phyloP scores from a whole-genome alignment of 2,329 filamentous ascomycete genomes.

The Teratosphaeria epicoccoides region DNA sequence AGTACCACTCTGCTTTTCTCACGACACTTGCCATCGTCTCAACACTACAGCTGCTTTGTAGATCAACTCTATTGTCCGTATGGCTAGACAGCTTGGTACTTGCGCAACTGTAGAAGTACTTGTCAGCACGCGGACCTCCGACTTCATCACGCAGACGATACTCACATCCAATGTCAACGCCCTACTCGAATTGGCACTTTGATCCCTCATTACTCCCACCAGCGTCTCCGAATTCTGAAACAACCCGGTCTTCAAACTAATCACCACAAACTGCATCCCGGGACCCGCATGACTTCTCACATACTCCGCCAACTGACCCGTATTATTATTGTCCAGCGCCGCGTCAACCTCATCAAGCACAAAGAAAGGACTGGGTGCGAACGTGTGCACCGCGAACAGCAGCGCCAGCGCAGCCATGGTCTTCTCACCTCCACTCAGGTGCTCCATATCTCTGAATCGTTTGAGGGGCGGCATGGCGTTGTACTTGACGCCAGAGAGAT shows the following conservation, averaged over 20 bases:
- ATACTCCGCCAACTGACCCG: constrained; percentile 91
- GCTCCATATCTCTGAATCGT: constrained; percentile 98
- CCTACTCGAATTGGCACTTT: constrained; percentile 83
- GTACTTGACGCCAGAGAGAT: constrained; percentile 92
- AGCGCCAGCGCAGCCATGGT: constrained; percentile 97
- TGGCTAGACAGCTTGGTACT: constrained; percentile 21
- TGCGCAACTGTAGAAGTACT: constrained; percentile 19
- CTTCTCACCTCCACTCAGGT: constrained; percentile 93
- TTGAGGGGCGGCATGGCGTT: constrained; percentile 98
- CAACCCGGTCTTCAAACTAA: constrained; percentile 85
- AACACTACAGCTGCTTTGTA: too few species aligned
- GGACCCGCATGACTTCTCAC: constrained; percentile 88
- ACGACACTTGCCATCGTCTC: too few species aligned
- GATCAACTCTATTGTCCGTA: too few species aligned
- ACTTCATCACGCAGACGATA: constrained; percentile 11
- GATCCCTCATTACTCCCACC: constrained; percentile 91
- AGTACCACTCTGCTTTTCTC: too few species aligned
- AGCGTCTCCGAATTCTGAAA: constrained; percentile 95
- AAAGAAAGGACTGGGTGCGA: constrained; percentile 93
- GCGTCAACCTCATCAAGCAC: constrained; percentile 97
- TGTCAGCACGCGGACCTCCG: constrained; percentile 3
- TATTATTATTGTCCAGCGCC: constrained; percentile 95
- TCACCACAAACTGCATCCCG: constrained; percentile 98
- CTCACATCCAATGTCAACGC: constrained; percentile 92
- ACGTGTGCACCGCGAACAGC: constrained; percentile 92